phyloP scores from a whole-genome alignment of 192 early-diverging fungal genomes.

The Phycomyces blakesleeanus region DNA sequence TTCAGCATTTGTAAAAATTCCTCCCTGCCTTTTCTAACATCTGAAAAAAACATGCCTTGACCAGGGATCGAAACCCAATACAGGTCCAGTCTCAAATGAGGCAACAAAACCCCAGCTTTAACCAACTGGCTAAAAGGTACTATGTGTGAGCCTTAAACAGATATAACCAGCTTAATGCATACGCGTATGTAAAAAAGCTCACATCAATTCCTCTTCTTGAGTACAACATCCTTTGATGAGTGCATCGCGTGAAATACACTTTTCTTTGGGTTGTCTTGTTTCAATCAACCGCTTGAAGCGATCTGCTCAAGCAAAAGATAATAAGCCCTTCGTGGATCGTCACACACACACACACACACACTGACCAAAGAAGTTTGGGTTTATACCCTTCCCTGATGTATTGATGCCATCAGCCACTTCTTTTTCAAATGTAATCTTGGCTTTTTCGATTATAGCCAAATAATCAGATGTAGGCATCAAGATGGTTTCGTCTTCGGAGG shows the following conservation, averaged over 20 bases:
- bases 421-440: conserved; percentile 34
- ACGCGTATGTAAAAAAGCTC: neutral
- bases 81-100: conserved; percentile 28
- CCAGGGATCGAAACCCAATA: conserved; percentile 40
- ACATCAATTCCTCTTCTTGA: conserved; percentile 41
- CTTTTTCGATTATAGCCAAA: conserved; percentile 27
- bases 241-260: conserved; percentile 32
- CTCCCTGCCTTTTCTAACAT: conserved; percentile 37
- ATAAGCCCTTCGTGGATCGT: neutral
- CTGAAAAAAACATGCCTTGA: conserved; percentile 41
- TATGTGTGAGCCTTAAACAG: neutral
- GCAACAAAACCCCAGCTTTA: conserved; percentile 22
- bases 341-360: neutral
- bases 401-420: conserved; percentile 7
- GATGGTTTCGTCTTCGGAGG: conserved; percentile 42
- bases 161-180: neutral
- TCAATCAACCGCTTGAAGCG: conserved; percentile 30
- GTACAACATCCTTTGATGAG: conserved; percentile 22
- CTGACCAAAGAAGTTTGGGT: conserved; percentile 16
- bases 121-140: conserved; percentile 9
- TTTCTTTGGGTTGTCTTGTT: conserved; percentile 24
- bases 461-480: conserved; percentile 42
- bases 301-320: conserved; percentile 20
- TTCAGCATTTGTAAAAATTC: conserved; percentile 43
- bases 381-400: conserved; percentile 2